Percentiles rank a stretch among this genome's conserved stretches.
phyloP scores from a whole-genome alignment of 139 green algal species.

The Protoeuglena noctilucae region DNA sequence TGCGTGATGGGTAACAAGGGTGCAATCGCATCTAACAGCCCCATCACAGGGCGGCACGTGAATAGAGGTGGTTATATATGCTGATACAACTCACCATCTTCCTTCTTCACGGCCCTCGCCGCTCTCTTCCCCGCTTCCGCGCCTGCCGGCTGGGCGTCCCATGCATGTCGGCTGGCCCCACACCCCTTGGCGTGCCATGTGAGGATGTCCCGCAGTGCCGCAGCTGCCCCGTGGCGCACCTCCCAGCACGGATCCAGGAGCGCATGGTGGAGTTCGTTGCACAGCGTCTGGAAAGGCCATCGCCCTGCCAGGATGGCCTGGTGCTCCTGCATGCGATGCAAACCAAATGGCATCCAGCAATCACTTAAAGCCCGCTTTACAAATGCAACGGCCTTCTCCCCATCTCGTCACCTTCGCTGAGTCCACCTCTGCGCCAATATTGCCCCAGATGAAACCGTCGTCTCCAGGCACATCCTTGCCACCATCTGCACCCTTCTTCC shows the following conservation, averaged over 20 bases:
- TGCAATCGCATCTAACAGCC: too few species aligned
- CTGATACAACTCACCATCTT: too few species aligned
- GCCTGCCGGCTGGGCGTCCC: too few species aligned
- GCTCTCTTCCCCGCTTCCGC: too few species aligned
- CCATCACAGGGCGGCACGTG: too few species aligned
- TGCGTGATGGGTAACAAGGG: too few species aligned
- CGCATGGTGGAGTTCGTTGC: slow-evolving; percentile 52
- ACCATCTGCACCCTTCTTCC: slow-evolving; percentile 28
- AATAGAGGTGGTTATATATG: too few species aligned
- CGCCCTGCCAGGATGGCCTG: slow-evolving; percentile 24
- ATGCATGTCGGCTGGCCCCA: slow-evolving; percentile 10
- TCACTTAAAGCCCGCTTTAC: neutral
- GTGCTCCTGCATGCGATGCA: slow-evolving; percentile 23
- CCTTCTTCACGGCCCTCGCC: too few species aligned
- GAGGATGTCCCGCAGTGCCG: slow-evolving; percentile 70
- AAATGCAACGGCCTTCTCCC: neutral
- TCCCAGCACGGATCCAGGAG: slow-evolving; percentile 46
- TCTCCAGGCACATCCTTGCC: slow-evolving; percentile 17
- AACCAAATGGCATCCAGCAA: neutral
- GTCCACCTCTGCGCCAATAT: slow-evolving; percentile 3
- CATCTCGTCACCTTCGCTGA: slow-evolving; percentile 1
- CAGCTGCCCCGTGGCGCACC: slow-evolving; percentile 65
- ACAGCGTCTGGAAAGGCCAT: slow-evolving; percentile 71
- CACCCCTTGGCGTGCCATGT: slow-evolving; percentile 26
- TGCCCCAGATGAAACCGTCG: neutral